Percentiles rank a stretch among this genome's conserved stretches.
Conservation (phyloP, 495 filamentous ascomycete genomes). For the Platismatia glauca region DNA sequence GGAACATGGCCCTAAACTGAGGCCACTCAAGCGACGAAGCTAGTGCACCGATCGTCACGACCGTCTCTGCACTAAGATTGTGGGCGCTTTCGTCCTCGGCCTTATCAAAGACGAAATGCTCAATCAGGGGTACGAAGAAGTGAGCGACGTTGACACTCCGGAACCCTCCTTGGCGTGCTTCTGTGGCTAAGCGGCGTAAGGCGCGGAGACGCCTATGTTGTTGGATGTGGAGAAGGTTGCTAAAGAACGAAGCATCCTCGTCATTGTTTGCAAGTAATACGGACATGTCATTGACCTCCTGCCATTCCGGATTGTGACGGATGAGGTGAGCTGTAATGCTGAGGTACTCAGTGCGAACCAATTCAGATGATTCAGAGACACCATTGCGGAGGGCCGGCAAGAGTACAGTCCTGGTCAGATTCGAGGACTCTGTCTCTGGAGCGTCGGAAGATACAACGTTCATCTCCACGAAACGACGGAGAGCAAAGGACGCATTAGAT, state of each 20-base stretch:
- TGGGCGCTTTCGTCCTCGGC: constrained; percentile 69
- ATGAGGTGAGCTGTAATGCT: constrained; percentile 69
- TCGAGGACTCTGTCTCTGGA: constrained; percentile 36
- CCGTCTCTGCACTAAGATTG: constrained; percentile 74
- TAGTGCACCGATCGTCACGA: constrained; percentile 63
- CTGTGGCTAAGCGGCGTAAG: constrained; percentile 60
- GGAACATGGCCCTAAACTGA: constrained; percentile 77
- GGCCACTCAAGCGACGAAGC: constrained; percentile 75
- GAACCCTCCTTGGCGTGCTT: constrained; percentile 52
- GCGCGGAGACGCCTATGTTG: constrained; percentile 80
- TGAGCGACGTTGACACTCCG: constrained; percentile 69
- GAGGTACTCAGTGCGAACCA: constrained; percentile 74
- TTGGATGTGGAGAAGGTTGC: constrained; percentile 83
- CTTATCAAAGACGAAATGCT: constrained; percentile 84
- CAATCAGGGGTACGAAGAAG: constrained; percentile 82
- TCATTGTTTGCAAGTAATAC: constrained; percentile 66
- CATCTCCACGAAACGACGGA: constrained; percentile 72
- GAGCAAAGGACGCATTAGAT: constrained; percentile 68
- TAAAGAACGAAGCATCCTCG: constrained; percentile 88
- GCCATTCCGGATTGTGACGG: constrained; percentile 56
- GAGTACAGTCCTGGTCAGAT: constrained; percentile 53
- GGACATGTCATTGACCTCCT: constrained; percentile 64
- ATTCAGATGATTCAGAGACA: constrained; percentile 65
- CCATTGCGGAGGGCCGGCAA: constrained; percentile 70
- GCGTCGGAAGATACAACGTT: constrained; percentile 29